Evolutionary conservation across 139 green algal genomes (phyloP), one percentile per base, ranked within the genome.

Genomic region (Raphidocelis subcapitata): DNA sequence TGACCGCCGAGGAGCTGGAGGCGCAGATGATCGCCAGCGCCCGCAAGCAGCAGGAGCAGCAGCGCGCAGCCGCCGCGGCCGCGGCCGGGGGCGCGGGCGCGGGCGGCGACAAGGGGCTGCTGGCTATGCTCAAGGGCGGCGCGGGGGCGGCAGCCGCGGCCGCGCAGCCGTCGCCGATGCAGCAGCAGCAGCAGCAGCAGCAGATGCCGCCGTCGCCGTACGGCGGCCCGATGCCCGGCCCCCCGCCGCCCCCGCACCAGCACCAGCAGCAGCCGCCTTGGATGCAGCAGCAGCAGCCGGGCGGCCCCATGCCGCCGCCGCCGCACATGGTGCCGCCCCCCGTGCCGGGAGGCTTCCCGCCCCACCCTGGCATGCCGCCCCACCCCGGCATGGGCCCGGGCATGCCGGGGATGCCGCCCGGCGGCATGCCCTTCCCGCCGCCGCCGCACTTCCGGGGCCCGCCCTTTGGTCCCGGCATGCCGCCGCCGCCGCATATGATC

Each of bases 1-100:
- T 86, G 72, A 79, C 81, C 0, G 57, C 73, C 21, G 76, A 77
- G 41, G 59, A 87, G 37, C 62, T 87, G 28, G 82, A 87, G 56
- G 82, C 82, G 1, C 70, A 66, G 10, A 87, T 87, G 77, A 55
- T 86, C 4, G 71, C 72, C 68, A 67, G 54, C 41, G 62, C 56
- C 21, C 44, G 59, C 1, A n/a, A 74, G 67, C 35, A 71, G 62
- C 62, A 67, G 35, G 32, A 74, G 56, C n/a, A 44, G 59, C 57
- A 62, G 46, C 18, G 20, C 20, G 57, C 57, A 15, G 29, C 57
- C 20, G n/a, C 14, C 3, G 57, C 29, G 59, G 41, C 8, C 41
- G 12, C 8, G 41, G 41, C 8, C 41, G 41, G 41, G 8, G 41
- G 41, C 41, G n/a, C n/a, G n/a, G n/a, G n/a, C n/a, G n/a, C n/a